Percentiles rank a stretch among this genome's conserved stretches.
These are phyloP conservation scores for Nemophila menziesii DNA, from an alignment of 257 asterid species.

Conservation along the genomic window DNA sequence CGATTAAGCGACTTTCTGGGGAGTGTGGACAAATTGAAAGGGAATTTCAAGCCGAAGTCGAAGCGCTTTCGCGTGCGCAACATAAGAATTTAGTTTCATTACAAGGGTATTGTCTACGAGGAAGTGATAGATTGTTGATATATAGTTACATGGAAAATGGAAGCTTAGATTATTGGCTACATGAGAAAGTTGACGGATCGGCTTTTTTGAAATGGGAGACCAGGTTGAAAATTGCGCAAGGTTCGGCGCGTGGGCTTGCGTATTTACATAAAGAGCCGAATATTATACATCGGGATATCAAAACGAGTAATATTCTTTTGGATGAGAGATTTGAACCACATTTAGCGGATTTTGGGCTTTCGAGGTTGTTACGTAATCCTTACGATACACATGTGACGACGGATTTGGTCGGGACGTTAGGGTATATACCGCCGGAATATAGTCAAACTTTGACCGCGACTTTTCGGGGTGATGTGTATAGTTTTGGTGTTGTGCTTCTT, in stretches of 20 bases:
- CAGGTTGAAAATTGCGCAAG: constrained; percentile 55
- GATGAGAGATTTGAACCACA: constrained; percentile 78
- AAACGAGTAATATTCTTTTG: constrained; percentile 82
- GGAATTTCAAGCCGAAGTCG: constrained; percentile 93
- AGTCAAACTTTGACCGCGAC: constrained; percentile 84
- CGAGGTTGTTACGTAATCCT: constrained; percentile 65
- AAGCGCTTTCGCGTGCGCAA: constrained; percentile 84
- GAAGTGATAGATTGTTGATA: constrained; percentile 56
- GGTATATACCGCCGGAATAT: constrained; percentile 90
- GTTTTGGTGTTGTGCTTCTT: constrained; percentile 87
- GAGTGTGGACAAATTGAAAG: constrained; percentile 97
- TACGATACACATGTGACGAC: constrained; percentile 92
- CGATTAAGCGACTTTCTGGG: constrained; percentile 87
- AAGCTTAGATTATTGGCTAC: constrained; percentile 94
- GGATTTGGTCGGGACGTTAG: constrained; percentile 90
- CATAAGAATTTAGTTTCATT: constrained; percentile 85
- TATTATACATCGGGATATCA: constrained; percentile 80
- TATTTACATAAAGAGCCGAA: constrained; percentile 78
- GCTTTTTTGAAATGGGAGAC: constrained; percentile 48
- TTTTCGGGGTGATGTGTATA: constrained; percentile 88
- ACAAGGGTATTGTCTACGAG: constrained; percentile 76
- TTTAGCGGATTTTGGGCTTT: constrained; percentile 85
- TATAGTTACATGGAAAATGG: constrained; percentile 97
- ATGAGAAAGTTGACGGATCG: constrained; percentile 53
- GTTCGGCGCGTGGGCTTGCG: constrained; percentile 75